phyloP scores from a whole-genome alignment of 1,284 basidiomycete genomes.

The Heterobasidion annosum region DNA sequence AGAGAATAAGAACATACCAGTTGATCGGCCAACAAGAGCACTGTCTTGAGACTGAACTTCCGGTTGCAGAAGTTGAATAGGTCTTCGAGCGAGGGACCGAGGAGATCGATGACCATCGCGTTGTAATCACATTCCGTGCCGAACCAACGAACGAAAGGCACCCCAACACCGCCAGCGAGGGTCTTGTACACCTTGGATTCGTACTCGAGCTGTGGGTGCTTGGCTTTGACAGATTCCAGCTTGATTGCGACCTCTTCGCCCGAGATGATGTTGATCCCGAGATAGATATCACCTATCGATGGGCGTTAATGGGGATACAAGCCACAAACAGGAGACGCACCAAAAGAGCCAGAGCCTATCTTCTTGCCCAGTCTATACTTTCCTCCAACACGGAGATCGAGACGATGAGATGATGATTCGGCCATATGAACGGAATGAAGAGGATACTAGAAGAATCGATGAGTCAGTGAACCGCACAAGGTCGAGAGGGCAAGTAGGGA shows the following conservation, averaged over 20 bases:
- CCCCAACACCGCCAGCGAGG: slow-evolving; percentile 94
- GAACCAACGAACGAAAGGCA: slow-evolving; percentile 97
- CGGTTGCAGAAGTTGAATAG: slow-evolving; percentile 99
- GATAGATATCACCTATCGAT: slow-evolving; percentile 90
- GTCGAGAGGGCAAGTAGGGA: neutral
- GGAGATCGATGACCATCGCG: slow-evolving; percentile 97
- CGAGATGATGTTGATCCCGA: slow-evolving; percentile 99
- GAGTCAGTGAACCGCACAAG: neutral
- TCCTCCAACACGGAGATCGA: slow-evolving; percentile 95
- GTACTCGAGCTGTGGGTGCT: slow-evolving; percentile 99
- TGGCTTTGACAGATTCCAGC: slow-evolving; percentile 98
- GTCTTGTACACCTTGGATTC: slow-evolving; percentile 98
- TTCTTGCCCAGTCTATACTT: slow-evolving; percentile 99
- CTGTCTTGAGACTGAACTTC: slow-evolving; percentile 97
- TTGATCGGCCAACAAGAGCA: slow-evolving; percentile 94
- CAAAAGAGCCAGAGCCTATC: slow-evolving; percentile 98
- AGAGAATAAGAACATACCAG: slow-evolving; percentile 48
- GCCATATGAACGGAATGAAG: slow-evolving; percentile 36
- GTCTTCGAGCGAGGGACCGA: slow-evolving; percentile 96
- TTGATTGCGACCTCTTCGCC: slow-evolving; percentile 99
- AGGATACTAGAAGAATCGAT: slow-evolving; percentile 6
- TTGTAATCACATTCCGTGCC: slow-evolving; percentile 99
- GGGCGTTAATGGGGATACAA: slow-evolving; percentile 1
- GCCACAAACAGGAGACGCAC: slow-evolving; percentile 38
- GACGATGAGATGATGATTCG: slow-evolving; percentile 60